Evolutionary conservation across 805 yeast species (phyloP).

Genomic region (Debaryomyces prosopidis): DNA sequence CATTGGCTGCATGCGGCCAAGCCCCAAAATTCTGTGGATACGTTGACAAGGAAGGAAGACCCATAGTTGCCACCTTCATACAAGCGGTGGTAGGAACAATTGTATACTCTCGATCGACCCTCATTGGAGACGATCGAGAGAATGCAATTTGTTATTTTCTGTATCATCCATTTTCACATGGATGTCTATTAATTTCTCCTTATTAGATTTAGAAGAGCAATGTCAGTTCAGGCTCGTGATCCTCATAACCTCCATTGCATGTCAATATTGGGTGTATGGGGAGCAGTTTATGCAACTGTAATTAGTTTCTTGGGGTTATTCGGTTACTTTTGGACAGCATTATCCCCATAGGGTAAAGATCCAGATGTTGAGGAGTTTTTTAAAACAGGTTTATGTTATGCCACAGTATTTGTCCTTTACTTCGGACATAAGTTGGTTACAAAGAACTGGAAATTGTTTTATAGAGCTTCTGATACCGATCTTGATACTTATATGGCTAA

Average conservation of each 20-base stretch:
- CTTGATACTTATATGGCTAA: constrained; percentile 40
- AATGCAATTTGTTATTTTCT: constrained; percentile 61
- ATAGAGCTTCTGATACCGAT: constrained; percentile 33
- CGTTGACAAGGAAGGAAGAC: constrained; percentile 60
- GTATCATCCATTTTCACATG: constrained; percentile 70
- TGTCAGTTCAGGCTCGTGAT: constrained; percentile 50
- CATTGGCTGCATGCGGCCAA: constrained; percentile 59
- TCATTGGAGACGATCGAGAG: constrained; percentile 56
- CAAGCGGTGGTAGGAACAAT: constrained; percentile 54
- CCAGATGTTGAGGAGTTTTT: constrained; percentile 64
- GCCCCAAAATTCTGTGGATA: constrained; percentile 58
- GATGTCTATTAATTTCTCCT: constrained; percentile 58
- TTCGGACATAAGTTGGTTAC: constrained; percentile 57
- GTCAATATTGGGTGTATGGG: constrained; percentile 67
- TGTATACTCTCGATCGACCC: constrained; percentile 53
- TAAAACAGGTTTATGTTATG: constrained; percentile 62
- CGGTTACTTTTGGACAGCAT: constrained; percentile 82
- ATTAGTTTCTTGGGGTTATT: constrained; percentile 61
- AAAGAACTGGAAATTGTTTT: constrained; percentile 29
- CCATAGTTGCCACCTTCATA: constrained; percentile 57
- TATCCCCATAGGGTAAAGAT: constrained; percentile 60
- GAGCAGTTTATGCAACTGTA: constrained; percentile 61
- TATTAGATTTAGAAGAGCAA: constrained; percentile 51
- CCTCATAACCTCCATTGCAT: constrained; percentile 65
- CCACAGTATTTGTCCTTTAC: constrained; percentile 59